Evolutionary conservation across 305 asterid genomes (phyloP).

Genomic region (Fraxinus velutina): DNA sequence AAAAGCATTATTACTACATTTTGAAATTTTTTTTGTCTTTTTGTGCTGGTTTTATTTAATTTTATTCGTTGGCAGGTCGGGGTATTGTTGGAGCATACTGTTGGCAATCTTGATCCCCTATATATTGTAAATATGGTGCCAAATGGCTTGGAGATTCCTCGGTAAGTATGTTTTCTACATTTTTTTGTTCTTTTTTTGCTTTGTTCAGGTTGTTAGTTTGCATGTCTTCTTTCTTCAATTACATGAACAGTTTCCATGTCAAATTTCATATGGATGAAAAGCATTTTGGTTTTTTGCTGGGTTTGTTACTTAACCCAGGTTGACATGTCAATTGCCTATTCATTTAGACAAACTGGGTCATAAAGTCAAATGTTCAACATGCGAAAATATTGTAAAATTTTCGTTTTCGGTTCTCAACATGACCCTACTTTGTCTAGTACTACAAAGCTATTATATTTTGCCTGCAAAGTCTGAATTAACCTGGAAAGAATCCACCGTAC

Average conservation of each 20-base stretch:
- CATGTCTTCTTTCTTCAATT: not conserved
- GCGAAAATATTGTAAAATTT: not conserved
- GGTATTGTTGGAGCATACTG: slow-evolving; percentile 89
- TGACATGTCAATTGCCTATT: not conserved
- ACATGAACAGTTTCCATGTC: not conserved
- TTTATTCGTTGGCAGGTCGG: slow-evolving; percentile 65
- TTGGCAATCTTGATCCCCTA: slow-evolving; percentile 97
- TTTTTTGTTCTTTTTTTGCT: not conserved
- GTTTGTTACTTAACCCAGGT: slow-evolving; percentile 14
- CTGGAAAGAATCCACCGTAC: not conserved
- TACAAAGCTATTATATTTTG: not conserved
- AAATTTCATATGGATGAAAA: not conserved
- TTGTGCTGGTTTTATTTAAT: slow-evolving; percentile 13
- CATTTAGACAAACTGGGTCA: not conserved
- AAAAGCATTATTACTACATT: slow-evolving; percentile 6
- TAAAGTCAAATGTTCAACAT: not conserved
- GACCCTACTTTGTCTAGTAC: not conserved
- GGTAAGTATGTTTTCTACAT: slow-evolving; percentile 43
- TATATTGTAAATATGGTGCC: slow-evolving; percentile 88
- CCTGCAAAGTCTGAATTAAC: not conserved
- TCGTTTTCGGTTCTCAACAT: not conserved
- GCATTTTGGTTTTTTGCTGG: not conserved
- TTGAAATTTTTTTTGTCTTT: slow-evolving; percentile 6
- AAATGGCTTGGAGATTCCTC: slow-evolving; percentile 92
- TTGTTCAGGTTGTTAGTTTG: slow-evolving; percentile 1